phyloP scores from a whole-genome alignment of 306 rosid species.

The Acacia acuminata region DNA sequence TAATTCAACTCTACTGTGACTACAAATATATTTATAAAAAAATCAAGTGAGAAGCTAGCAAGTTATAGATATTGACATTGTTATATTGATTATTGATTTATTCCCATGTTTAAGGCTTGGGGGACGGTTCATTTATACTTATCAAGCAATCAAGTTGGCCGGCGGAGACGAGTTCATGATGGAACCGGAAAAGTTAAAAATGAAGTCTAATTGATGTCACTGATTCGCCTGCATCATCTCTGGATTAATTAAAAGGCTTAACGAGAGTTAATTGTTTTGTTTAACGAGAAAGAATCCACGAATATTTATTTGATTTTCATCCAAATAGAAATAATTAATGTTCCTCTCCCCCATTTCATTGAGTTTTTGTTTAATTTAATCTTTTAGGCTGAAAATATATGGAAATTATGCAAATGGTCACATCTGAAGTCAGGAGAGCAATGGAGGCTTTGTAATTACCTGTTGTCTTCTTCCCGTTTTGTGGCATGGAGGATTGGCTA shows the following conservation, averaged over 20 bases:
- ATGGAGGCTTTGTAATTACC: slow-evolving; percentile 33
- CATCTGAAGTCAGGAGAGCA: slow-evolving; percentile 14
- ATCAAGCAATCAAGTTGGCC: neutral
- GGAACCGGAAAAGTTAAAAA: neutral
- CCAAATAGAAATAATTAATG: neutral
- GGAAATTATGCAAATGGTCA: slow-evolving; percentile 31
- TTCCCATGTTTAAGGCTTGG: neutral
- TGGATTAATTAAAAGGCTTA: neutral
- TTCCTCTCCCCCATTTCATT: neutral
- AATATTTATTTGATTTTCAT: slow-evolving; percentile 19
- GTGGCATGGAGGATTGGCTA: neutral
- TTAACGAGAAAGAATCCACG: slow-evolving; percentile 28
- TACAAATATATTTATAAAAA: too few relatives aligned
- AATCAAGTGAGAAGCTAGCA: too few relatives aligned
- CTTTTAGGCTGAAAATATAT: neutral
- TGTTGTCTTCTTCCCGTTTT: slow-evolving; percentile 30
- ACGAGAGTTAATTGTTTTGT: slow-evolving; percentile 34
- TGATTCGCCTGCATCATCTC: slow-evolving; percentile 29
- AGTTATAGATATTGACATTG: too few relatives aligned
- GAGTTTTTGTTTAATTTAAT: neutral
- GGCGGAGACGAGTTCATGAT: neutral
- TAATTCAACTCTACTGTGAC: too few relatives aligned
- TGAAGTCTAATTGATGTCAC: slow-evolving; percentile 32
- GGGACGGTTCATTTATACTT: neutral
- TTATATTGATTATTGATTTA: too few relatives aligned